phyloP scores from a whole-genome alignment of 305 asterid genomes.

The Lippia alba region DNA sequence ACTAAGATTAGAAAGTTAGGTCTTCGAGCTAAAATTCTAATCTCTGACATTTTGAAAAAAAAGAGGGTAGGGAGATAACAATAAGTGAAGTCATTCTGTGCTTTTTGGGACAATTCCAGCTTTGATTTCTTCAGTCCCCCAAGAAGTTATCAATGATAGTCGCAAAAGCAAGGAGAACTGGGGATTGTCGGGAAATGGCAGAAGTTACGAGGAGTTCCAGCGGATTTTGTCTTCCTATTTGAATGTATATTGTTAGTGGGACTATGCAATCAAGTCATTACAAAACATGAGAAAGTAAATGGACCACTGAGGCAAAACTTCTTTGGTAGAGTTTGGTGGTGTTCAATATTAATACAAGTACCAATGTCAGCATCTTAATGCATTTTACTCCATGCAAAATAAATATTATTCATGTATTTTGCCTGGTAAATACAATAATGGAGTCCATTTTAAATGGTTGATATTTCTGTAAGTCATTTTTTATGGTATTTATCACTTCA shows the following conservation, averaged over 20 bases:
- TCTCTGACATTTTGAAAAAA: not conserved
- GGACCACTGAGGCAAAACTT: slow-evolving; percentile 11
- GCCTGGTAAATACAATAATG: slow-evolving; percentile 5
- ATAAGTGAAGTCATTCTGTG: not conserved
- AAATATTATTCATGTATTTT: not conserved
- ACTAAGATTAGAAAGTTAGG: not conserved
- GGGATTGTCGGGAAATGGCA: not conserved
- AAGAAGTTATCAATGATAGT: not conserved
- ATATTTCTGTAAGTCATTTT: slow-evolving; percentile 23
- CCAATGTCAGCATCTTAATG: not conserved
- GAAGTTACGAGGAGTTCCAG: slow-evolving; percentile 6
- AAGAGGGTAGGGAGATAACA: slow-evolving; percentile 1
- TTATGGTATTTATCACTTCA: not conserved
- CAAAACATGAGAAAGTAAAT: not conserved
- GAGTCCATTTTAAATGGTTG: not conserved
- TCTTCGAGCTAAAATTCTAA: not conserved
- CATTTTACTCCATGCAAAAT: slow-evolving; percentile 4
- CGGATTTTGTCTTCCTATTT: not conserved
- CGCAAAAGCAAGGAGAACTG: slow-evolving; percentile 4
- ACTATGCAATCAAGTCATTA: not conserved
- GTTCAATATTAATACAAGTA: not conserved
- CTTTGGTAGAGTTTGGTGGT: not conserved
- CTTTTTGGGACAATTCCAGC: not conserved
- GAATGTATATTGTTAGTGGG: not conserved
- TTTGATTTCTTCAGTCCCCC: not conserved